Percentiles rank a stretch among this genome's conserved stretches.
Conservation (phyloP, 2,329 filamentous ascomycete species). For the Mycosphaerelloides madeirae region DNA sequence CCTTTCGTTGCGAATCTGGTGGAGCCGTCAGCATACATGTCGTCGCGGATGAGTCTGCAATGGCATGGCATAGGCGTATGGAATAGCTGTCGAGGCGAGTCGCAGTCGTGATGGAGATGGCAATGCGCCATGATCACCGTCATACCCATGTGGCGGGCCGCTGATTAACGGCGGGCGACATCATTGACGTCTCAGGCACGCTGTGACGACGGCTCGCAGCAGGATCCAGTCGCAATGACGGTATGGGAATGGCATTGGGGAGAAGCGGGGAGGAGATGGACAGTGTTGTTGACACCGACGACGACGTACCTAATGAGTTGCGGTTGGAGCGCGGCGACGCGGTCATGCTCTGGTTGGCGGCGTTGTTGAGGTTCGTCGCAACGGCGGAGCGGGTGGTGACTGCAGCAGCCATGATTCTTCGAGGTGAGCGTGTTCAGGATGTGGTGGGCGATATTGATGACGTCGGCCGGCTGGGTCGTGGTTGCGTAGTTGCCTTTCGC, state of each 20-base stretch:
- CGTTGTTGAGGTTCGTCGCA: slow-evolving; percentile 19
- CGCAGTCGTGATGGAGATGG: background rate
- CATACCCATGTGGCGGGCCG: background rate
- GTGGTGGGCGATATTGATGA: slow-evolving; percentile 4
- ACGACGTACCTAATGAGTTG: slow-evolving; percentile 25
- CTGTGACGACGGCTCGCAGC: background rate
- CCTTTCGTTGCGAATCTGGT: slow-evolving; percentile 15
- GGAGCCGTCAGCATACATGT: slow-evolving; percentile 10
- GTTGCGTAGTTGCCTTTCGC: background rate
- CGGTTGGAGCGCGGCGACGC: slow-evolving; percentile 25
- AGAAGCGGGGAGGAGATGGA: slow-evolving; percentile 2
- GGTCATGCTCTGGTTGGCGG: slow-evolving; percentile 22
- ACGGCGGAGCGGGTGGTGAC: slow-evolving; percentile 20
- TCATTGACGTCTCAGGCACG: background rate
- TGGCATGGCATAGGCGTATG: background rate
- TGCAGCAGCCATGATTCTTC: slow-evolving; percentile 18
- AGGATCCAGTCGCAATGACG: slow-evolving; percentile 1
- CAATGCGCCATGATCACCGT: background rate
- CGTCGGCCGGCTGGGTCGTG: slow-evolving; percentile 1
- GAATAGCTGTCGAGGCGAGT: too few species aligned
- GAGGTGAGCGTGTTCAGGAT: too few species aligned
- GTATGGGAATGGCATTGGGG: slow-evolving; percentile 1
- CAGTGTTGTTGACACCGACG: slow-evolving; percentile 2
- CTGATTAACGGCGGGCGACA: background rate
- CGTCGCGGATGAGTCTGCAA: background rate